A percentile compares a stretch with the other conserved stretches of the same genome.
Evolutionary conservation across 2,329 filamentous ascomycete genomes (phyloP).

Genomic region (Chaetothyriales sp.): DNA sequence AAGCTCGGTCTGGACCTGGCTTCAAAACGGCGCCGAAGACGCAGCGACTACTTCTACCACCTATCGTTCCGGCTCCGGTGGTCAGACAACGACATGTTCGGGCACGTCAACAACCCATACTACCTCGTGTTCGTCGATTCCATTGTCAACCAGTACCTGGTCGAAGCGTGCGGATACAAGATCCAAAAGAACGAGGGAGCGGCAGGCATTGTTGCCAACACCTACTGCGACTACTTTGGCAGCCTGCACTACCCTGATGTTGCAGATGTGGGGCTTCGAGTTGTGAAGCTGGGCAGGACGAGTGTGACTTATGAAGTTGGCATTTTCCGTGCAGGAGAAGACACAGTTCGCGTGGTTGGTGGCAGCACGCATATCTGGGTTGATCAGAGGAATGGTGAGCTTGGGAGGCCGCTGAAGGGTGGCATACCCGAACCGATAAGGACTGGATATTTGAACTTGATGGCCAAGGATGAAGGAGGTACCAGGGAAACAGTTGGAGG

Average conservation of each 20-base stretch:
- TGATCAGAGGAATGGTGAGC: conserved; percentile 47
- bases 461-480: conserved; percentile 1
- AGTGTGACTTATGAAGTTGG: conserved; percentile 85
- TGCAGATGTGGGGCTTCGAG: conserved; percentile 65
- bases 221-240: conserved; percentile 71
- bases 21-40: conserved; percentile 13
- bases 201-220: conserved; percentile 62
- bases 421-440: conserved; percentile 41
- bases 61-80: conserved; percentile 15
- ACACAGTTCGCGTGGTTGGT: conserved; percentile 66
- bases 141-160: conserved; percentile 76
- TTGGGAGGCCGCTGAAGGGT: conserved; percentile 41
- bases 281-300: conserved; percentile 68
- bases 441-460: conserved; percentile 4
- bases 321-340: conserved; percentile 60
- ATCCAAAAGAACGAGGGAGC: conserved; percentile 58
- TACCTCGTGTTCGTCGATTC: conserved; percentile 84
- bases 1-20: conserved; percentile 12
- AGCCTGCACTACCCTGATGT: conserved; percentile 68
- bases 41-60: conserved; percentile 13
- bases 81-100: conserved; percentile 79
- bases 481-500: neutral
- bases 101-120: conserved; percentile 81
- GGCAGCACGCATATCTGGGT: conserved; percentile 82
- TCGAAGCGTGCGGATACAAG: conserved; percentile 57